Evolutionary conservation across 805 yeast genomes (phyloP).

Genomic region (Pichia ethanolica): DNA sequence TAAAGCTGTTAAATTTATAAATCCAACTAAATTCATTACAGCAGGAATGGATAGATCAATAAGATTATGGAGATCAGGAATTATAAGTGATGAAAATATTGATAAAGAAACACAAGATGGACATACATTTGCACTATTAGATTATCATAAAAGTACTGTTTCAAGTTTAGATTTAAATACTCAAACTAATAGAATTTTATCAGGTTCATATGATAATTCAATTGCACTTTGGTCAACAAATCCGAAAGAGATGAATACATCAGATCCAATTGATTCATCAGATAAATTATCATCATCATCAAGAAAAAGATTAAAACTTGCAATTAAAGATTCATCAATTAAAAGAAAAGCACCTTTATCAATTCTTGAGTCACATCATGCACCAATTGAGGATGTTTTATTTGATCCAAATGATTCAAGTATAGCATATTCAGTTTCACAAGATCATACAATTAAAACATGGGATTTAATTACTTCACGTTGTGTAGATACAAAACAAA

Average conservation of each 20-base stretch:
- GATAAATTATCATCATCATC: conserved; percentile 60
- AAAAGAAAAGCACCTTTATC: conserved; percentile 79
- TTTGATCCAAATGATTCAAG: conserved; percentile 68
- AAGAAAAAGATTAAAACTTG: conserved; percentile 81
- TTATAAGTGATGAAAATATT: conserved; percentile 35
- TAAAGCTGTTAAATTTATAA: conserved; percentile 72
- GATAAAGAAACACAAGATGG: conserved; percentile 43
- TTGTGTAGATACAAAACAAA: conserved; percentile 79
- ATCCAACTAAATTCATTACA: conserved; percentile 67
- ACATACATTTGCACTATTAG: conserved; percentile 74
- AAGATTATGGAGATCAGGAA: conserved; percentile 75
- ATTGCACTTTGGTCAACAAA: conserved; percentile 87
- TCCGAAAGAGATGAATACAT: conserved; percentile 70
- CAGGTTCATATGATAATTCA: conserved; percentile 76
- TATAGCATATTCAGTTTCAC: conserved; percentile 90
- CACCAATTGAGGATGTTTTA: conserved; percentile 79
- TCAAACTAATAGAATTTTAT: conserved; percentile 54
- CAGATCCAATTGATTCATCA: conserved; percentile 36
- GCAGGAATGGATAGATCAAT: conserved; percentile 87
- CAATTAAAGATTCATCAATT: conserved; percentile 65
- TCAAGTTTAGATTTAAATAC: conserved; percentile 59
- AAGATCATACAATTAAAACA: conserved; percentile 90
- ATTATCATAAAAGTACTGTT: conserved; percentile 89
- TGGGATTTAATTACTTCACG: conserved; percentile 91
- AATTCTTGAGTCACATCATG: conserved; percentile 70